Conservation (phyloP, 2,329 filamentous ascomycete species). For the Ceratocystis papillata region DNA sequence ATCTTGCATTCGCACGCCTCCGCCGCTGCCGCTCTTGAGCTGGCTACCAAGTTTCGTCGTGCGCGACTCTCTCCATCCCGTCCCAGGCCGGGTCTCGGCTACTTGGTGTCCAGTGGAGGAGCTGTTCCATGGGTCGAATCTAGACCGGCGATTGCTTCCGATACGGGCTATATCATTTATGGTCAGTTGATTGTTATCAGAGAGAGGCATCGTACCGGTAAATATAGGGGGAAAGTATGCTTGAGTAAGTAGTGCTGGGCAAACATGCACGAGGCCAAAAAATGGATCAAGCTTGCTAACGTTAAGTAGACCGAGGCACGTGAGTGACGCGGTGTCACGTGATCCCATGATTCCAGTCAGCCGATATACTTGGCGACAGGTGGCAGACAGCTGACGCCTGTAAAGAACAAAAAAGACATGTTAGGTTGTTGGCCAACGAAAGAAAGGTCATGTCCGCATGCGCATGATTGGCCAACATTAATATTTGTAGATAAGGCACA, state of each 20-base stretch:
- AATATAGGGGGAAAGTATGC: not conserved
- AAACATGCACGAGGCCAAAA: too few species aligned
- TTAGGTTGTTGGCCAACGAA: too few species aligned
- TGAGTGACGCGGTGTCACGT: constrained; percentile 25
- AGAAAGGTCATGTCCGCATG: too few species aligned
- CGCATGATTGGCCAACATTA: too few species aligned
- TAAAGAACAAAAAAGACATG: not conserved
- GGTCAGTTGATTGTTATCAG: constrained; percentile 14
- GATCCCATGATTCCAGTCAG: not conserved
- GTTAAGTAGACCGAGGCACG: constrained; percentile 22
- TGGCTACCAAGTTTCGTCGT: constrained; percentile 59
- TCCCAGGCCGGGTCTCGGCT: constrained; percentile 54
- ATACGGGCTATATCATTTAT: constrained; percentile 28
- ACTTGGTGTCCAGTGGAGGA: constrained; percentile 69
- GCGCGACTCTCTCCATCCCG: constrained; percentile 60
- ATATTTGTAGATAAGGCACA: too few species aligned
- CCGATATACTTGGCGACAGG: rapidly evolving
- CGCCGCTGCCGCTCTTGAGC: constrained; percentile 47
- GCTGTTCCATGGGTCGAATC: constrained; percentile 62
- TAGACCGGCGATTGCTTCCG: constrained; percentile 36
- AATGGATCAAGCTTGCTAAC: too few species aligned
- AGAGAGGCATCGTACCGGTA: not conserved
- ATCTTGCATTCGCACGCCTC: constrained; percentile 52
- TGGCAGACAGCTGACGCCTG: not conserved
- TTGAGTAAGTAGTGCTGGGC: not conserved